Evolutionary conservation across 495 filamentous ascomycete species (phyloP).

Genomic region (Tuber calosporum): DNA sequence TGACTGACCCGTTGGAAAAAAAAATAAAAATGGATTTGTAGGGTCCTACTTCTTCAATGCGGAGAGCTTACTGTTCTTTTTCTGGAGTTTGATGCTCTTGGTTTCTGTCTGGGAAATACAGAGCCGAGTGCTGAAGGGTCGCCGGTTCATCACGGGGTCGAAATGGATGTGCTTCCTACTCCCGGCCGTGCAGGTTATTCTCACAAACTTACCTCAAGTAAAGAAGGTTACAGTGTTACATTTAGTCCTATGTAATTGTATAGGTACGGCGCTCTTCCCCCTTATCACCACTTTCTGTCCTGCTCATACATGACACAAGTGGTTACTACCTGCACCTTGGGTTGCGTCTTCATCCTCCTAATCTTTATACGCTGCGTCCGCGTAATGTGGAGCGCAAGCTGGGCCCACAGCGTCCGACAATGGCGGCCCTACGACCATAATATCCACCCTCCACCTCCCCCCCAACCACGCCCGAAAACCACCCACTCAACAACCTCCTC

Average conservation of each 20-base stretch:
- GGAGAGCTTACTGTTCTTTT: conserved; percentile 36
- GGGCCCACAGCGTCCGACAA: conserved; percentile 14
- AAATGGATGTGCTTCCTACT: conserved; percentile 33
- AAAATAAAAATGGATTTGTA: neutral
- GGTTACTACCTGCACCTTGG: conserved; percentile 28
- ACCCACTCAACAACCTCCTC: conserved; percentile 8
- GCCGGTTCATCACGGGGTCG: conserved; percentile 26
- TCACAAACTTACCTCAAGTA: conserved; percentile 20
- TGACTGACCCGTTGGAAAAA: conserved; percentile 9
- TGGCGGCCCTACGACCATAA: conserved; percentile 30
- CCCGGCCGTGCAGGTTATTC: conserved; percentile 19
- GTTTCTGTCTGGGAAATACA: conserved; percentile 35
- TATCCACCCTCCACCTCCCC: neutral
- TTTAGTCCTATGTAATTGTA: conserved; percentile 25
- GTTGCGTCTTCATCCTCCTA: conserved; percentile 30
- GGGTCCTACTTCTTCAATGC: conserved; percentile 38
- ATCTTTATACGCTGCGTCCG: conserved; percentile 22
- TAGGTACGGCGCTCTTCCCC: conserved; percentile 15
- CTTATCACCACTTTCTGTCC: neutral
- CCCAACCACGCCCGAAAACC: conserved; percentile 4
- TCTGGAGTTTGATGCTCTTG: conserved; percentile 37
- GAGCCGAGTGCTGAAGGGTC: conserved; percentile 15
- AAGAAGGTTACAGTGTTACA: conserved; percentile 12
- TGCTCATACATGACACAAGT: conserved; percentile 18
- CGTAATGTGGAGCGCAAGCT: conserved; percentile 25